These are phyloP conservation scores for Bothriochloa decipiens DNA, from an alignment of 176 grass and related monocot species.

Conservation along the genomic window DNA sequence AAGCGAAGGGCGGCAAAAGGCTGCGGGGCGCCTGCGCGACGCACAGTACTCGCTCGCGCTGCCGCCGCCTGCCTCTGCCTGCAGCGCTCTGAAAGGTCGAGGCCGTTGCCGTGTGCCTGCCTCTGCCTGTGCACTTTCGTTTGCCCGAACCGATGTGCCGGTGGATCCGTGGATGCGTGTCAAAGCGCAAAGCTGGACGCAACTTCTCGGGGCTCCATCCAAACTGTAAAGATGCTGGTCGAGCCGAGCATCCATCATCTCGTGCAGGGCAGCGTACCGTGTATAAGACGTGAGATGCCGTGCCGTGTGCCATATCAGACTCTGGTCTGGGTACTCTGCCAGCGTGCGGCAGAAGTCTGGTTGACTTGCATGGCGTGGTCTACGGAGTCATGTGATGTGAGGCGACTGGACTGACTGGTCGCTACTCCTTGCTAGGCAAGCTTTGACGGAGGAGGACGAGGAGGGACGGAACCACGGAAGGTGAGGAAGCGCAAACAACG, in stretches of 20 bases:
- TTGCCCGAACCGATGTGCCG: too few species aligned
- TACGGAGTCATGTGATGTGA: background rate
- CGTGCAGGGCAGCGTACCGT: background rate
- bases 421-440: background rate
- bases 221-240: conserved; percentile 33
- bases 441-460: background rate
- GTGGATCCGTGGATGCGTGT: conserved; percentile 46
- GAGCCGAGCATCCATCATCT: background rate
- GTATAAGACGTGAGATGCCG: background rate
- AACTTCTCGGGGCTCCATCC: conserved; percentile 33
- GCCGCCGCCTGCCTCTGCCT: background rate
- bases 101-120: conserved; percentile 27
- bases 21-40: conserved; percentile 36
- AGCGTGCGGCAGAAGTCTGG: background rate
- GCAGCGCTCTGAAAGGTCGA: conserved; percentile 29
- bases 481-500: background rate
- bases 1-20: conserved; percentile 34
- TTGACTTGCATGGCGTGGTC: background rate
- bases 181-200: conserved; percentile 51
- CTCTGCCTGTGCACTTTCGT: background rate
- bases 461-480: background rate
- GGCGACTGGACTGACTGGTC: background rate
- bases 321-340: background rate
- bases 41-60: conserved; percentile 23
- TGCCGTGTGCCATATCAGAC: background rate